These are phyloP conservation scores for Raphanus raphanistrum DNA, from an alignment of 345 rosid genomes.

Conservation along the genomic window DNA sequence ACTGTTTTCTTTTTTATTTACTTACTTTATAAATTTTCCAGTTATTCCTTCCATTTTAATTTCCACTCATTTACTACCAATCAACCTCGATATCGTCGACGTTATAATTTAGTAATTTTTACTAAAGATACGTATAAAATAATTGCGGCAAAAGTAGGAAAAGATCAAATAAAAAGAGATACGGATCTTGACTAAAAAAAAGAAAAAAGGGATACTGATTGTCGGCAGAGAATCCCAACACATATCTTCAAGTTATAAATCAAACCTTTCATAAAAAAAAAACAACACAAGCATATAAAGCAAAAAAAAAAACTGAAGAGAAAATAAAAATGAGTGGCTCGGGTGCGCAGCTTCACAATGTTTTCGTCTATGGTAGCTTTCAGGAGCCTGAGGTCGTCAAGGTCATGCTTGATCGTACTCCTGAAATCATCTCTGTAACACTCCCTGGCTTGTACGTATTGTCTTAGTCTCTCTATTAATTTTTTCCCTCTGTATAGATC, in stretches of 20 bases:
- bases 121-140: too few species aligned
- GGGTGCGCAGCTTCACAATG: slow-evolving; percentile 36
- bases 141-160: background rate
- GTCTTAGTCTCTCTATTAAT: background rate
- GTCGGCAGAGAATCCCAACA: background rate
- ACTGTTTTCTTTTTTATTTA: too few species aligned
- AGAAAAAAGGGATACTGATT: background rate
- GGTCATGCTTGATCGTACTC: slow-evolving; percentile 62
- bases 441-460: slow-evolving; percentile 60
- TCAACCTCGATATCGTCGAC: too few species aligned
- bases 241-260: slow-evolving; percentile 12
- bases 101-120: too few species aligned
- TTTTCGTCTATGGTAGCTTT: slow-evolving; percentile 90
- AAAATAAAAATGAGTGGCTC: background rate
- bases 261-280: background rate
- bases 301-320: background rate
- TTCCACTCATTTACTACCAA: too few species aligned
- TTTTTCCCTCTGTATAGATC: background rate
- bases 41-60: too few species aligned
- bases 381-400: slow-evolving; percentile 63
- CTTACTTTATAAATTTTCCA: too few species aligned
- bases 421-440: slow-evolving; percentile 54
- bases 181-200: background rate
- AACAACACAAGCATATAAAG: background rate
- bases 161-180: background rate